Base-by-base conservation (phyloP, 2,329 filamentous ascomycete genomes). In the Zymoseptoria crescenta region DNA sequence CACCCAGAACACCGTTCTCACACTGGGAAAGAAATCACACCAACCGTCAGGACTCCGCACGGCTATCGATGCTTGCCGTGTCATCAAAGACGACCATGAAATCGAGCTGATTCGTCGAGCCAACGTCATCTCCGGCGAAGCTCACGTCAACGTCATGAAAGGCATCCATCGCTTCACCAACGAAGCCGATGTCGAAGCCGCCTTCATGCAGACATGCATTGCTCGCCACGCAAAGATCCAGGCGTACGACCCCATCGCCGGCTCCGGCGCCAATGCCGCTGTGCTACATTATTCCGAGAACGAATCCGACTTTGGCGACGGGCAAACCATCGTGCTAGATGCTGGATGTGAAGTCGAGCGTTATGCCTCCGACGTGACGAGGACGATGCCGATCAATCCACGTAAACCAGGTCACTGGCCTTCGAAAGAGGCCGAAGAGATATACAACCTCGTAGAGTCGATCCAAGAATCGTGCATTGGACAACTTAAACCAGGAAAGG, bases 311-410 rank as follows among this genome's bases (percentile, higher is more conserved):
- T 81, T 97, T 19, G 76, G 76, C 2, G 84, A 86, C 27, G 82
- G 86, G 59, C 84, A 92, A 69, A 80, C 92, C 29, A 77, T 97
- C 30, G 86, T 95, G 20, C 79, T 99, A 4, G 93, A 99, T 71
- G 92, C 93, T 1, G 92, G 91, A 2, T 88, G 86, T 65, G 93
- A 97, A 74, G 96, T 86, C 75, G 77, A 85, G 54, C 87, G 88
- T 66, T 97, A 99, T 72, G 91, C 91, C 29, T 89, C 88, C 59
- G 93, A 97, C 73, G 85, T 97, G 28, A 97, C 94, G 0, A 84
- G 93, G 45, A 94, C 92, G 0, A 85, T 96, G 65, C 93, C 93
- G 4, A 76, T 96, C 21, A 82, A 81, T 13, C 41, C 45, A 6
- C 56, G 63, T 8, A 56, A 64, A 0, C 69, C 67, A 9, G 88